Conservation (phyloP, 2,329 filamentous ascomycete genomes). For the Penicillium aurantiogriseum region DNA sequence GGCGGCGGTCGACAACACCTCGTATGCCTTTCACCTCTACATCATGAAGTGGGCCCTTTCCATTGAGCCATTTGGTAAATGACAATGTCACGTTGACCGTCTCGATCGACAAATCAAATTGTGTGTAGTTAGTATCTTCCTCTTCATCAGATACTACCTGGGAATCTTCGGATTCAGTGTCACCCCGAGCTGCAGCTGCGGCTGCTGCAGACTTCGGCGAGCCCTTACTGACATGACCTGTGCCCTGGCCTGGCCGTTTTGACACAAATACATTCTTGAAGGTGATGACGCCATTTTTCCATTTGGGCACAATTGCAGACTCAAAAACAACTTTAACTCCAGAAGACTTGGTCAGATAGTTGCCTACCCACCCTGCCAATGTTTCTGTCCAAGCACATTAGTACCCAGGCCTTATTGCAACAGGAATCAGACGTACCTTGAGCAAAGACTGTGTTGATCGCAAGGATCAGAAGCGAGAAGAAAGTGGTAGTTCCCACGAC, state of each 20-base stretch:
- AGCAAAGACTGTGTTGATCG: constrained; percentile 93
- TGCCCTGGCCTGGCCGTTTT: constrained; percentile 76
- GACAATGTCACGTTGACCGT: constrained; percentile 95
- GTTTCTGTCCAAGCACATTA: constrained; percentile 62
- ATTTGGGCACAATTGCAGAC: constrained; percentile 94
- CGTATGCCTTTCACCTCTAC: constrained; percentile 93
- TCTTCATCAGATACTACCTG: constrained; percentile 45
- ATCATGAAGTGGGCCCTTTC: constrained; percentile 84
- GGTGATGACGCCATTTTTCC: constrained; percentile 91
- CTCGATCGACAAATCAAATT: constrained; percentile 92
- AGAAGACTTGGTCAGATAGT: constrained; percentile 91
- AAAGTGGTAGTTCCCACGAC: constrained; percentile 97
- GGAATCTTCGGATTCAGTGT: constrained; percentile 43
- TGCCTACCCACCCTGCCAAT: constrained; percentile 86
- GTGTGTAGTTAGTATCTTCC: constrained; percentile 95
- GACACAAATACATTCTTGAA: constrained; percentile 98
- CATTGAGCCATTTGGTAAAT: constrained; percentile 99
- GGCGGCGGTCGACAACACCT: constrained; percentile 87
- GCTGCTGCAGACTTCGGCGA: constrained; percentile 80
- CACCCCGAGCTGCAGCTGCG: constrained; percentile 63
- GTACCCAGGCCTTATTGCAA: constrained; percentile 18
- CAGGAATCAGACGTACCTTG: constrained; percentile 61
- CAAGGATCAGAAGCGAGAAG: constrained; percentile 84
- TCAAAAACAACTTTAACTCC: constrained; percentile 95
- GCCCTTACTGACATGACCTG: constrained; percentile 85